phyloP scores from a whole-genome alignment of 768 basidiomycete species.

The Mycena venus region DNA sequence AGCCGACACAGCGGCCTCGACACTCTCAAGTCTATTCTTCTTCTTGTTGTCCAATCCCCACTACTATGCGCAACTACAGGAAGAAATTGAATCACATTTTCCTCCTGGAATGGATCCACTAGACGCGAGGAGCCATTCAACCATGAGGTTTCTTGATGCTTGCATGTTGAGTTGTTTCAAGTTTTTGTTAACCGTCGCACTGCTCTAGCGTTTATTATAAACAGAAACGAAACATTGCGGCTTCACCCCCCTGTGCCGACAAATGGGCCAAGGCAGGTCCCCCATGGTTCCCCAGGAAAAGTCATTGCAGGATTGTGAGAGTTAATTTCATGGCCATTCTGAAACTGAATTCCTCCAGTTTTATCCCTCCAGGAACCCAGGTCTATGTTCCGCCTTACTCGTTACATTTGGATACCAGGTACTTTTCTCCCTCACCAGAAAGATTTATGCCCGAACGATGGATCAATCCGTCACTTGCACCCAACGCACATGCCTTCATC shows the following conservation, averaged over 20 bases:
- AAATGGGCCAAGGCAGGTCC: slow-evolving; percentile 51
- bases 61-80: slow-evolving; percentile 45
- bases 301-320: background rate
- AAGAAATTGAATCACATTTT: slow-evolving; percentile 45
- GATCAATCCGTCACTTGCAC: slow-evolving; percentile 35
- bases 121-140: slow-evolving; percentile 39
- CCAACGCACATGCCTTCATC: slow-evolving; percentile 49
- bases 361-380: slow-evolving; percentile 59
- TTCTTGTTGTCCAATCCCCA: slow-evolving; percentile 47
- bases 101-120: slow-evolving; percentile 36
- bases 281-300: slow-evolving; percentile 5
- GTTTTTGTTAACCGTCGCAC: too few species aligned
- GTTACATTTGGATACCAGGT: slow-evolving; percentile 58
- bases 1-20: slow-evolving; percentile 54
- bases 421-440: slow-evolving; percentile 61
- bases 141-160: slow-evolving; percentile 49
- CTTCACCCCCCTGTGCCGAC: slow-evolving; percentile 62
- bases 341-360: slow-evolving; percentile 39
- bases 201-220: too few species aligned
- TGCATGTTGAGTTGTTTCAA: slow-evolving; percentile 8
- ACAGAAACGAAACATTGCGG: slow-evolving; percentile 65
- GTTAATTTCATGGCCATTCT: background rate
- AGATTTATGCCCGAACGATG: slow-evolving; percentile 58
- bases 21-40: slow-evolving; percentile 45
- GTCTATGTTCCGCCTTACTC: slow-evolving; percentile 58